Evolutionary conservation across 805 yeast genomes (phyloP), one percentile per base, ranked within the genome.

Genomic region (Schizosaccharomyces japonicus): DNA sequence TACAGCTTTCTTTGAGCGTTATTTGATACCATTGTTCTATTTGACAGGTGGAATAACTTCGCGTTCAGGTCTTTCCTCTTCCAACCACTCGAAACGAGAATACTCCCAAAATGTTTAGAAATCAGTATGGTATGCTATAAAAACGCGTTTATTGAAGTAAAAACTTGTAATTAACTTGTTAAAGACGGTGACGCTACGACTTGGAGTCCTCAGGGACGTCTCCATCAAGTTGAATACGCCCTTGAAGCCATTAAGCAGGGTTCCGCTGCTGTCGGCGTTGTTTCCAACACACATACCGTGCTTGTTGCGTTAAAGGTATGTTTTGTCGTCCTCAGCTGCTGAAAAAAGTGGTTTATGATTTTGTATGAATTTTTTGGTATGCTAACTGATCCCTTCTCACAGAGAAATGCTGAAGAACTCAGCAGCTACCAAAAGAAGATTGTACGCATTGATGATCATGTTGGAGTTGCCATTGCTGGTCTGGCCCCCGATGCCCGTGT

Each of bases 401-500:
- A 62, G 66, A 74, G 99, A 62, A 87, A 84, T 60, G 94, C 95
- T 4, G 99, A 90, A 63, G 96, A 90, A 61, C 69, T 90, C 53
- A 95, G 98, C 25, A 83, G 95, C 36, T 90, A 85, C 63, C 99
- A 90, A 61, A 82, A 81, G 70, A 90, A 90, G 61, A 71, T 90
- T 56, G 78, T 87, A 60, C 78, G 80, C 60, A 77, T 92, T 49
- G 99, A 90, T 61, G 79, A 78, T 52, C 96, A 90, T 61, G 65
- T 90, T 71, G 99, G 96, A 30, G 71, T 90, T 53, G 95, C 95
- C 1, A 70, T 90, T 49, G 95, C 99, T 1, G 99, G 99, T 7
- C 73, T 90, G 57, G 95, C 96, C 0, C 96, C 99, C 15, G 99
- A 90, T 60, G 98, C 96, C 23, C 72, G 99, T 54, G 93, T 90